Evolutionary conservation across 2,329 filamentous ascomycete species (phyloP).

Genomic region (Aspergillus clavatus): DNA sequence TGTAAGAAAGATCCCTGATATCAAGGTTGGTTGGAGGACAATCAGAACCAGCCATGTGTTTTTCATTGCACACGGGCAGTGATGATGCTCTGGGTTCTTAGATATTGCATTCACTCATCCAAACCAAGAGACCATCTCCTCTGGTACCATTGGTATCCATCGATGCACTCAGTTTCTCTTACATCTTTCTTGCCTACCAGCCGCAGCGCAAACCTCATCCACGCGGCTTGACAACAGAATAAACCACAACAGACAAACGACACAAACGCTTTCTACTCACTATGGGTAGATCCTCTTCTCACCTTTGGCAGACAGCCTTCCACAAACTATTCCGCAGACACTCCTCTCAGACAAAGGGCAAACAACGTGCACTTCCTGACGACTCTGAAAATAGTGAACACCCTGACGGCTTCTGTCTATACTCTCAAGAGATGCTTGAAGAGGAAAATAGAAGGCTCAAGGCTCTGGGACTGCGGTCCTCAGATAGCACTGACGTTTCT

Average conservation of each 20-base stretch:
- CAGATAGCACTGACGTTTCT: slow-evolving; percentile 16
- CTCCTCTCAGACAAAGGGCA: slow-evolving; percentile 2
- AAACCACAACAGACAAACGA: not conserved
- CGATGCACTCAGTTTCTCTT: not conserved
- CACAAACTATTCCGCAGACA: slow-evolving; percentile 16
- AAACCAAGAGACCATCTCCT: not conserved
- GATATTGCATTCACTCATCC: not conserved
- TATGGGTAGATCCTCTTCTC: slow-evolving; percentile 13
- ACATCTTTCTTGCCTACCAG: not conserved
- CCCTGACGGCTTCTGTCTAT: slow-evolving; percentile 20
- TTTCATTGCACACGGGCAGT: not conserved
- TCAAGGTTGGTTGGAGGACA: not conserved
- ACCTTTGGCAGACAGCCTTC: slow-evolving; percentile 14
- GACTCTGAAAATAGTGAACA: slow-evolving; percentile 12
- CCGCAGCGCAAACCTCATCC: not conserved
- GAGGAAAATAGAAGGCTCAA: slow-evolving; percentile 6
- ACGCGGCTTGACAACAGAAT: not conserved
- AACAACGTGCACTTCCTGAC: slow-evolving; percentile 3
- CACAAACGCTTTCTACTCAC: not conserved
- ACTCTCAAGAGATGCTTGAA: slow-evolving; percentile 17
- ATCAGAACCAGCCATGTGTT: not conserved
- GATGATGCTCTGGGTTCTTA: not conserved
- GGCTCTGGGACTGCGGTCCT: slow-evolving; percentile 5
- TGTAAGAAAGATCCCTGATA: not conserved
- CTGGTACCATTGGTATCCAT: not conserved